Percentiles rank a stretch among this genome's conserved stretches.
Evolutionary conservation across 306 rosid species (phyloP).

Genomic region (Luffa acutangula): DNA sequence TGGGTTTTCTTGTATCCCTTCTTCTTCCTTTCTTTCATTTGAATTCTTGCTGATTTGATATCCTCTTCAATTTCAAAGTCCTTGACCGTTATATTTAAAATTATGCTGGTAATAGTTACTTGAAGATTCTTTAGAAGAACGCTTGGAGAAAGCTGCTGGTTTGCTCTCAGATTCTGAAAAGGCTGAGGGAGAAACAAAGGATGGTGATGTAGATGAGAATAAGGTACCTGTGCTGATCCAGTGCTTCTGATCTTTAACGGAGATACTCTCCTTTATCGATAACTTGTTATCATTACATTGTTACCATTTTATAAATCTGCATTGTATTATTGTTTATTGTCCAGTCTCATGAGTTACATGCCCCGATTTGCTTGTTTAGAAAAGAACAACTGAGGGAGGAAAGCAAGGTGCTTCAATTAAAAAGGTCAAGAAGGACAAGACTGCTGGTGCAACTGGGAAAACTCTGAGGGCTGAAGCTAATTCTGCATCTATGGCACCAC

Average conservation of each 20-base stretch:
- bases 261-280: neutral
- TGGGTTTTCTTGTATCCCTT: neutral
- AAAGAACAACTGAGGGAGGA: constrained; percentile 70
- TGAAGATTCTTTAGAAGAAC: constrained; percentile 83
- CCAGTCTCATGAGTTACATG: neutral
- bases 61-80: neutral
- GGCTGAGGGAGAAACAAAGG: constrained; percentile 80
- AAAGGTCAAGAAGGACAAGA: constrained; percentile 83
- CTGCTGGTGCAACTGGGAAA: constrained; percentile 58
- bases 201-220: constrained; percentile 69
- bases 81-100: neutral
- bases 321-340: neutral
- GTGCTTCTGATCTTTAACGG: neutral
- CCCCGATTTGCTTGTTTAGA: constrained; percentile 34
- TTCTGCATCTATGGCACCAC: constrained; percentile 50
- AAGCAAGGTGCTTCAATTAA: constrained; percentile 85
- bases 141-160: constrained; percentile 68
- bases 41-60: neutral
- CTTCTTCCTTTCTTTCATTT: neutral
- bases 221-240: constrained; percentile 41
- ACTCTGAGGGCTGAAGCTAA: constrained; percentile 54
- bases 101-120: constrained; percentile 45
- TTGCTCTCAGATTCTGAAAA: constrained; percentile 79
- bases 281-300: neutral
- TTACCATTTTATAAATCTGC: neutral